phyloP scores from a whole-genome alignment of 257 asterid species.

The Mitragyna speciosa region DNA sequence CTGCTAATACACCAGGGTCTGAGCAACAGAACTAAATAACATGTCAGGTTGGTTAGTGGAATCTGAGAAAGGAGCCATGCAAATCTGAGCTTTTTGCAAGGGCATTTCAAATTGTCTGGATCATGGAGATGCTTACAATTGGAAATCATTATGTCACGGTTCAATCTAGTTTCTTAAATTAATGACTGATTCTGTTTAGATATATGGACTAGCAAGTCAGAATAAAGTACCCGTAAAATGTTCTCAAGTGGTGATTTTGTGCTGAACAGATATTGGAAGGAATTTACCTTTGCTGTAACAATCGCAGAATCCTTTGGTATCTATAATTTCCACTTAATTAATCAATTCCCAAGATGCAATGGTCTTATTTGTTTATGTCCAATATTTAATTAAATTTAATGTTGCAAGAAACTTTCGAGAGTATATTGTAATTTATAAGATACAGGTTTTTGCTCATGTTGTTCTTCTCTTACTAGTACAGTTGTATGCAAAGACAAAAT shows the following conservation, averaged over 20 bases:
- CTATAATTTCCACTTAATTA: no score
- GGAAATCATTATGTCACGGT: background rate
- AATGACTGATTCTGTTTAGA: background rate
- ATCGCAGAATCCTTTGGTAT: no score
- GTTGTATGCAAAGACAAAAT: background rate
- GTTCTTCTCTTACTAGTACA: no score
- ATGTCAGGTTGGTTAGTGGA: background rate
- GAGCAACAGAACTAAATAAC: background rate
- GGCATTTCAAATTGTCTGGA: background rate
- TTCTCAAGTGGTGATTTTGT: background rate
- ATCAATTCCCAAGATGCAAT: no score
- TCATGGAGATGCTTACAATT: background rate
- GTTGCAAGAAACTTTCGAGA: background rate
- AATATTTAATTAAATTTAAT: no score
- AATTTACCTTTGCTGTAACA: no score
- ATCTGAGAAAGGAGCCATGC: background rate
- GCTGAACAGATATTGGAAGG: background rate
- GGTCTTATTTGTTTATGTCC: background rate
- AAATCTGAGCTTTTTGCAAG: background rate
- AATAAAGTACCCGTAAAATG: background rate
- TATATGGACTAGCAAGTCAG: no score
- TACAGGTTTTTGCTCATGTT: no score
- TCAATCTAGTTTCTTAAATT: background rate
- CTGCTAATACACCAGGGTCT: background rate
- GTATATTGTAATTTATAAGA: no score